These are phyloP conservation scores for Solanum rostratum DNA, from an alignment of 257 asterid species.

Conservation along the genomic window DNA sequence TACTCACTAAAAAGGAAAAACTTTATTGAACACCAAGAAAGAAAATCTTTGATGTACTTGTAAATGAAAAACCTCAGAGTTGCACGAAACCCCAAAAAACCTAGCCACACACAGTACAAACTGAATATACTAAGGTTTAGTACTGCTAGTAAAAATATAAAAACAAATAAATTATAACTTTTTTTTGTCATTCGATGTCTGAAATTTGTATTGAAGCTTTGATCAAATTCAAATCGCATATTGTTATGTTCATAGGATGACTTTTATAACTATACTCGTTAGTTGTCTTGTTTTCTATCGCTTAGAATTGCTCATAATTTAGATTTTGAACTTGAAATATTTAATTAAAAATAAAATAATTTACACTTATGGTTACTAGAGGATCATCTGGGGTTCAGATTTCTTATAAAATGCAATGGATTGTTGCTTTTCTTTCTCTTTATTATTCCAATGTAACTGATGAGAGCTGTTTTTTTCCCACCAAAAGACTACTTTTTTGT, in stretches of 20 bases:
- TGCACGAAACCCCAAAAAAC: constrained; percentile 3
- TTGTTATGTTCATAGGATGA: too few species aligned
- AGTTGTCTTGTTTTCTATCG: too few species aligned
- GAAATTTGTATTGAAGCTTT: too few species aligned
- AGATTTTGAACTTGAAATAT: too few species aligned
- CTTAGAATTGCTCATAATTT: too few species aligned
- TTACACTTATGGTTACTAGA: not conserved
- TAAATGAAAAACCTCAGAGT: not conserved
- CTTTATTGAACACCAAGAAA: not conserved
- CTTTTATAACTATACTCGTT: too few species aligned
- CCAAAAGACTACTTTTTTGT: constrained; percentile 6
- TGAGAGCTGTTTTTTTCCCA: constrained; percentile 4
- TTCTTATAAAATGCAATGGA: not conserved
- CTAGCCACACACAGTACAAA: constrained; percentile 12
- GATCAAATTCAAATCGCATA: too few species aligned
- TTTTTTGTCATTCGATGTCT: too few species aligned
- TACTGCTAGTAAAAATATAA: not conserved
- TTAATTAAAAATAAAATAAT: too few species aligned
- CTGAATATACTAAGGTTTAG: constrained; percentile 5
- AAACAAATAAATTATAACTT: too few species aligned
- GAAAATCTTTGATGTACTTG: not conserved
- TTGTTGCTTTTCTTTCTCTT: not conserved
- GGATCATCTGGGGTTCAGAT: not conserved
- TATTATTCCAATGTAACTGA: constrained; percentile 1
- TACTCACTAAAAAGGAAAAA: not conserved